A percentile compares a stretch with the other conserved stretches of the same genome.
Conservation (phyloP, 305 asterid genomes). For the Fraxinus sp. region DNA sequence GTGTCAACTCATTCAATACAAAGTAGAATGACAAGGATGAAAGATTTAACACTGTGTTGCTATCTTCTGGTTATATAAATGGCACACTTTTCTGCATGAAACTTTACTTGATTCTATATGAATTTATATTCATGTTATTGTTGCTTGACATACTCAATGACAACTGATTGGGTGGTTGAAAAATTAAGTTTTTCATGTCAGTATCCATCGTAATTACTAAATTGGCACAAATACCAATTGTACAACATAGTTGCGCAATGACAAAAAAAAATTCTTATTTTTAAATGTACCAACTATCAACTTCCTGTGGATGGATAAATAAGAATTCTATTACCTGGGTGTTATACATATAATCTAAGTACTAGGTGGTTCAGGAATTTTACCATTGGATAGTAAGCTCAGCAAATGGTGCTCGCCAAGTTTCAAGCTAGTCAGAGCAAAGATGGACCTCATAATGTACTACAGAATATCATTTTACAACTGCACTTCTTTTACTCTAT, state of each 20-base stretch:
- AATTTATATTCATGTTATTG: background rate
- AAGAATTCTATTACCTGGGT: background rate
- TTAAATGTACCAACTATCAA: background rate
- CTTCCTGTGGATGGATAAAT: background rate
- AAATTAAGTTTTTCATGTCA: background rate
- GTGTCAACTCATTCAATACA: background rate
- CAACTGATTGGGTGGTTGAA: background rate
- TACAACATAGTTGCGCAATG: background rate
- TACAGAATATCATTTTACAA: background rate
- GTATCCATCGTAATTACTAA: background rate
- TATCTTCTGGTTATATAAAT: background rate
- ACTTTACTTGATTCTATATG: background rate
- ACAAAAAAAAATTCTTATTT: background rate
- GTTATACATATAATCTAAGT: background rate
- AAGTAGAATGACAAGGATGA: background rate
- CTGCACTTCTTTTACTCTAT: background rate
- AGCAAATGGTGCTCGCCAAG: background rate
- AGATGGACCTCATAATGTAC: no score
- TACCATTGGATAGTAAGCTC: background rate
- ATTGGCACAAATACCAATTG: background rate
- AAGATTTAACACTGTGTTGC: background rate
- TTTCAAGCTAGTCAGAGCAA: background rate
- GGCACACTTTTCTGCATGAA: background rate
- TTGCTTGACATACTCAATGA: background rate
- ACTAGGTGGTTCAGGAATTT: background rate